Conservation (phyloP, 179 eudicot genomes). For the Carnegiea gigantea region DNA sequence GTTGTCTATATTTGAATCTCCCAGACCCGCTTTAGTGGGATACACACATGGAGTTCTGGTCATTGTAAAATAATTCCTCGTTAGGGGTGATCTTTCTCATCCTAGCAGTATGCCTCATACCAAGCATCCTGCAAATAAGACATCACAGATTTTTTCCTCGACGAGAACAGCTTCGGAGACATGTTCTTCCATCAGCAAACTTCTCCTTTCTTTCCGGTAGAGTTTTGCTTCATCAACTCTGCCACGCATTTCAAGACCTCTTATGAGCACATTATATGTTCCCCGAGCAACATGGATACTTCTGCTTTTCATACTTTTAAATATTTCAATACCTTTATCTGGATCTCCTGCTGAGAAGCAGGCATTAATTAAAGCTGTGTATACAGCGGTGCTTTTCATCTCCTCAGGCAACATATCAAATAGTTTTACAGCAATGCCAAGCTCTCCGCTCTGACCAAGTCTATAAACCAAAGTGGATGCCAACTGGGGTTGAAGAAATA, state of each 20-base stretch:
- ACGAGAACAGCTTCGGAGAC: conserved; percentile 24
- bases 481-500: conserved; percentile 46
- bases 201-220: conserved; percentile 54
- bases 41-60: background rate
- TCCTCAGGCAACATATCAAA: conserved; percentile 50
- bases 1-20: background rate
- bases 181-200: conserved; percentile 30
- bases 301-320: conserved; percentile 41
- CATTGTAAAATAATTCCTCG: background rate
- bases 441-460: conserved; percentile 58
- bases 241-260: conserved; percentile 64
- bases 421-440: conserved; percentile 46
- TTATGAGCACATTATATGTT: conserved; percentile 52
- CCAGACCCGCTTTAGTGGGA: background rate
- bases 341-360: conserved; percentile 54
- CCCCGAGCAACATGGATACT: conserved; percentile 43
- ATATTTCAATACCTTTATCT: conserved; percentile 52
- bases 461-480: conserved; percentile 54
- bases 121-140: conserved; percentile 48
- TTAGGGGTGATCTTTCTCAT: conserved; percentile 1
- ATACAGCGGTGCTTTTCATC: conserved; percentile 44
- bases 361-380: conserved; percentile 60
- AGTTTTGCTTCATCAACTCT: conserved; percentile 36
- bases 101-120: conserved; percentile 1
- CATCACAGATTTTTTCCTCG: conserved; percentile 52